phyloP scores from a whole-genome alignment of 176 grass and related monocot species.

The Cymbopogon citratus region DNA sequence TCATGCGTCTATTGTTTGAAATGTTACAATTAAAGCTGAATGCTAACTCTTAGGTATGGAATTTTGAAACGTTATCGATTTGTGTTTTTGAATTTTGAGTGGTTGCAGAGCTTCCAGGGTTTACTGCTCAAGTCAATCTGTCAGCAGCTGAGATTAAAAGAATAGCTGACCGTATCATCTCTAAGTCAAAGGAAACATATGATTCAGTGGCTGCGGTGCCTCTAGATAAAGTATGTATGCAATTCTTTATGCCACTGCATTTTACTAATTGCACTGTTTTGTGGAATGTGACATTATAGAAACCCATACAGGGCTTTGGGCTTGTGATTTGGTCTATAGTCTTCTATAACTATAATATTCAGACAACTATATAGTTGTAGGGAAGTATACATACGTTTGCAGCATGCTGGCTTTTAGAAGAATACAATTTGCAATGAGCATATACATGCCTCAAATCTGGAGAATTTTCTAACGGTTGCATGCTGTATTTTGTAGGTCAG shows the following conservation, averaged over 20 bases:
- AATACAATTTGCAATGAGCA: background rate
- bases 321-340: background rate
- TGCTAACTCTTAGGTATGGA: background rate
- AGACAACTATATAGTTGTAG: background rate
- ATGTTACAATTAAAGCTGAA: background rate
- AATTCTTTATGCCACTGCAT: background rate
- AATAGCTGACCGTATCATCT: slow-evolving; percentile 59
- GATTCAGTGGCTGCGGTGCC: slow-evolving; percentile 78
- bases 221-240: slow-evolving; percentile 67
- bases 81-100: background rate
- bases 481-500: slow-evolving; percentile 47
- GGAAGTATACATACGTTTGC: background rate
- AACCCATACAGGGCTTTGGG: background rate
- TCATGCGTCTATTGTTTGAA: background rate
- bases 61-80: background rate
- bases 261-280: slow-evolving; percentile 9
- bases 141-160: background rate
- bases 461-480: background rate
- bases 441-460: background rate
- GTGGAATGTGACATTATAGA: background rate
- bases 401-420: background rate
- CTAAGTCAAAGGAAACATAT: slow-evolving; percentile 74
- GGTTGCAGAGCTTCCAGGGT: no score
- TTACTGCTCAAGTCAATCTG: no score
- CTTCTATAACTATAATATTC: background rate